These are phyloP conservation scores for Cyamopsis tetragonoloba DNA, from an alignment of 306 rosid genomes.

Conservation along the genomic window DNA sequence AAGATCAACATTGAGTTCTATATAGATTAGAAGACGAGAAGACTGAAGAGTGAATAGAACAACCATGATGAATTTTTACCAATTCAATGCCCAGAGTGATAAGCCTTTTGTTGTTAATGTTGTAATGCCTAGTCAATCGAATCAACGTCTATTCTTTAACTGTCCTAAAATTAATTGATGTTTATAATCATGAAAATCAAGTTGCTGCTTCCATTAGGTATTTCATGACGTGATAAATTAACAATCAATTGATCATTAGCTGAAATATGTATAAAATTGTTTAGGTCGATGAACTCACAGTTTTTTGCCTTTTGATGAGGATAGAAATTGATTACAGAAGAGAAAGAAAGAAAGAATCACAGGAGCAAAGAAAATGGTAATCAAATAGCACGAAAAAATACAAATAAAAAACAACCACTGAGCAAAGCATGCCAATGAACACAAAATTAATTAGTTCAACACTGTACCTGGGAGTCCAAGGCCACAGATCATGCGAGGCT, in stretches of 20 bases:
- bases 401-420: not conserved
- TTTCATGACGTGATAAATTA: not conserved
- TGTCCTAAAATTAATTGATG: not conserved
- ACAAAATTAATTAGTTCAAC: not conserved
- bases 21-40: constrained; percentile 24
- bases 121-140: constrained; percentile 15
- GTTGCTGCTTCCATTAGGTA: not conserved
- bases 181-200: constrained; percentile 7
- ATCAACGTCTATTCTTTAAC: not conserved
- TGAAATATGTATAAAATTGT: not conserved
- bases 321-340: not conserved
- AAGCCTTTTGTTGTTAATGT: too few species aligned
- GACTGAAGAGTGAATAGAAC: not conserved
- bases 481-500: constrained; percentile 83
- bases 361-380: constrained; percentile 10
- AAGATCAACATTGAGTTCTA: not conserved
- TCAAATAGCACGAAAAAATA: not conserved
- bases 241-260: not conserved
- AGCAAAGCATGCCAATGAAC: not conserved
- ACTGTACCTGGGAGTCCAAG: constrained; percentile 91
- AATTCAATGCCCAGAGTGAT: constrained; percentile 1
- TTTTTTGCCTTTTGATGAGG: not conserved
- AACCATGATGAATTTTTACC: not conserved
- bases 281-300: not conserved
- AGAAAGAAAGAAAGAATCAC: not conserved